Evolutionary conservation across 2,329 filamentous ascomycete genomes (phyloP).

Genomic region (Dactylellina parvicollis): DNA sequence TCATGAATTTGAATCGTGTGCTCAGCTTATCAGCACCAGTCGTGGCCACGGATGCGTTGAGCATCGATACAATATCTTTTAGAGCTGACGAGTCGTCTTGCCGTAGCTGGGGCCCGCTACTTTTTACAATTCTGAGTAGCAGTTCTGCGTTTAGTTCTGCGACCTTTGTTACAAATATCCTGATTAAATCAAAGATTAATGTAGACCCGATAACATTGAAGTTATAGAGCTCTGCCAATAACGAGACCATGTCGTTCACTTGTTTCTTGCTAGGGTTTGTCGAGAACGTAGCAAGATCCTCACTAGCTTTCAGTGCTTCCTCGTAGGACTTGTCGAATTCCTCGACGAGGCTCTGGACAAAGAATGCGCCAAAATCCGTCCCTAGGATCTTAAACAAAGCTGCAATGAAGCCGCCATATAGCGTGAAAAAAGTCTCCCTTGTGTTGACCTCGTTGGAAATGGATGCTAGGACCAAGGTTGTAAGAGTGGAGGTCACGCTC

Average conservation of each 20-base stretch:
- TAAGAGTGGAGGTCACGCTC: slow-evolving; percentile 81
- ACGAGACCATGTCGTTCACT: slow-evolving; percentile 76
- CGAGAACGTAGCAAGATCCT: slow-evolving; percentile 4
- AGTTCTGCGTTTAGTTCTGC: slow-evolving; percentile 90
- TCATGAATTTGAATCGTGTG: slow-evolving; percentile 94
- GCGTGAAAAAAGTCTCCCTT: slow-evolving; percentile 87
- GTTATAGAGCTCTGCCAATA: slow-evolving; percentile 88
- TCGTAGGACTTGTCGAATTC: slow-evolving; percentile 70
- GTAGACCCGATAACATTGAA: slow-evolving; percentile 86
- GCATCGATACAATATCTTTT: slow-evolving; percentile 84
- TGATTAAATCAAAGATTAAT: slow-evolving; percentile 90
- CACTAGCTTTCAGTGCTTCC: slow-evolving; percentile 9
- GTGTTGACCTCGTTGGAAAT: slow-evolving; percentile 80
- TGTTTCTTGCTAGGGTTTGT: slow-evolving; percentile 54
- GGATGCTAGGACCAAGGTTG: slow-evolving; percentile 80
- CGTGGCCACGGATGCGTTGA: slow-evolving; percentile 77
- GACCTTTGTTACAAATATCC: slow-evolving; percentile 76
- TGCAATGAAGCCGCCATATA: slow-evolving; percentile 88
- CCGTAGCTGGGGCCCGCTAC: slow-evolving; percentile 81
- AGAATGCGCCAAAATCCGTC: slow-evolving; percentile 86
- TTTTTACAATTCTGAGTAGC: slow-evolving; percentile 82
- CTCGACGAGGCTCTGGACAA: slow-evolving; percentile 80
- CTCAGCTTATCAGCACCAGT: slow-evolving; percentile 77
- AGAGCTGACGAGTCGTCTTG: slow-evolving; percentile 87
- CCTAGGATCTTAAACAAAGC: slow-evolving; percentile 88